Conservation (phyloP, 2,329 filamentous ascomycete genomes). For the Diaporthe vexans region DNA sequence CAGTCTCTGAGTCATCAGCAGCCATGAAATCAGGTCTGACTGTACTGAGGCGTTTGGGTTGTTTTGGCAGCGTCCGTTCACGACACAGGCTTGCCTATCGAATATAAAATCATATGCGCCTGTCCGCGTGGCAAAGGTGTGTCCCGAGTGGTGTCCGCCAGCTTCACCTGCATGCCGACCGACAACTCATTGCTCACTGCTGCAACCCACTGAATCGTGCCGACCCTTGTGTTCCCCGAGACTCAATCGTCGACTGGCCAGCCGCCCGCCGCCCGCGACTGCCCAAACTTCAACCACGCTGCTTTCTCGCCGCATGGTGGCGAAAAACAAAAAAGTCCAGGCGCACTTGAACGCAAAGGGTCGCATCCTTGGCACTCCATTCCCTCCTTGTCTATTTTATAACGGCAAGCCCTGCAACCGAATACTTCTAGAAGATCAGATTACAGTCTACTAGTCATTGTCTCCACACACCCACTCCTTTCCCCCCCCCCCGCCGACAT, state of each 20-base stretch:
- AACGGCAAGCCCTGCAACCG: slow-evolving; percentile 26
- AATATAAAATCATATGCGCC: slow-evolving; percentile 18
- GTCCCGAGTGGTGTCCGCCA: slow-evolving; percentile 17
- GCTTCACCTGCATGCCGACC: slow-evolving; percentile 28
- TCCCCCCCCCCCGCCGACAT: too few relatives aligned
- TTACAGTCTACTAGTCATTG: slow-evolving; percentile 30
- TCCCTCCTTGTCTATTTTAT: not conserved
- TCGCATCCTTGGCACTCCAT: slow-evolving; percentile 5
- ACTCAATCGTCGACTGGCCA: slow-evolving; percentile 24
- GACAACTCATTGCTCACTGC: slow-evolving; percentile 18
- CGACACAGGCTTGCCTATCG: not conserved
- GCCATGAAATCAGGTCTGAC: not conserved
- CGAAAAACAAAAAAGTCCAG: slow-evolving; percentile 16
- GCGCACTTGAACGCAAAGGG: slow-evolving; percentile 10
- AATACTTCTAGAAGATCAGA: slow-evolving; percentile 34
- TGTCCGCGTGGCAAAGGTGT: not conserved
- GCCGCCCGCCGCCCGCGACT: not conserved
- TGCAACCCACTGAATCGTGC: slow-evolving; percentile 30
- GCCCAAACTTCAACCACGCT: not conserved
- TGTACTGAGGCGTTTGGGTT: not conserved
- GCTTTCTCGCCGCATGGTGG: slow-evolving; percentile 18
- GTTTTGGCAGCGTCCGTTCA: not conserved
- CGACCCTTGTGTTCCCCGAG: slow-evolving; percentile 26
- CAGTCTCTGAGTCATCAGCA: slow-evolving; percentile 30
- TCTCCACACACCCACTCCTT: slow-evolving; percentile 1